Base-by-base conservation (phyloP, 257 asterid species). In the Petrea volubilis region DNA sequence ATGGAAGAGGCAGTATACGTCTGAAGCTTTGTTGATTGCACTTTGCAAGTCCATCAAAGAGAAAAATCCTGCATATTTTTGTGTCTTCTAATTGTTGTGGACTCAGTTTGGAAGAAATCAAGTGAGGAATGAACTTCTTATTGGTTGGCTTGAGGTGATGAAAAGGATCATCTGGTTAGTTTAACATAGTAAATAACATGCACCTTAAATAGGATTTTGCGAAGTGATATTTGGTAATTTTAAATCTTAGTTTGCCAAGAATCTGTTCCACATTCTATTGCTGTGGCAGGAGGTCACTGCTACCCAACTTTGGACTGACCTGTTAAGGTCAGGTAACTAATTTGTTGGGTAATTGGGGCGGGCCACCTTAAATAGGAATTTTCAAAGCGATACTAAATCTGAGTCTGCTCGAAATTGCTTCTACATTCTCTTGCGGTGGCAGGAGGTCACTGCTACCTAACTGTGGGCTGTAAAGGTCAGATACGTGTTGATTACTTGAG, bases 301-400 rank as follows among this genome's bases (percentile, higher is more conserved):
- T 23, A 27, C 28, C 49, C n/a, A n/a, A n/a, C n/a, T n/a, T 11
- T 12, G 27, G 63, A 69, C 41, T 70, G 55, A 55, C 18, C 23
- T 36, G 20, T 34, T 64, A 59, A 18, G 44, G 27, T 69, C 65
- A 14, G 46, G 49, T 62, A 66, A 18, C 27, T 43, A 10, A 44
- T 46, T 69, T 76, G 70, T 51, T 43, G 52, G 40, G 38, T 40
- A 55, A 41, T 51, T 53, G 68, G 66, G 55, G 57, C 31, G 60
- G 70, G 60, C 18, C 25, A 61, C 53, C 52, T n/a, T n/a, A n/a
- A n/a, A n/a, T n/a, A n/a, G n/a, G n/a, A n/a, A n/a, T n/a, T n/a
- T n/a, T n/a, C n/a, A n/a, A n/a, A n/a, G n/a, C n/a, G n/a, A n/a
- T n/a, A n/a, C n/a, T n/a, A n/a, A n/a, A n/a, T n/a, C n/a, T n/a